These are phyloP conservation scores for Strobilomyces dryophilus DNA, from an alignment of 768 basidiomycete genomes.

Conservation along the genomic window DNA sequence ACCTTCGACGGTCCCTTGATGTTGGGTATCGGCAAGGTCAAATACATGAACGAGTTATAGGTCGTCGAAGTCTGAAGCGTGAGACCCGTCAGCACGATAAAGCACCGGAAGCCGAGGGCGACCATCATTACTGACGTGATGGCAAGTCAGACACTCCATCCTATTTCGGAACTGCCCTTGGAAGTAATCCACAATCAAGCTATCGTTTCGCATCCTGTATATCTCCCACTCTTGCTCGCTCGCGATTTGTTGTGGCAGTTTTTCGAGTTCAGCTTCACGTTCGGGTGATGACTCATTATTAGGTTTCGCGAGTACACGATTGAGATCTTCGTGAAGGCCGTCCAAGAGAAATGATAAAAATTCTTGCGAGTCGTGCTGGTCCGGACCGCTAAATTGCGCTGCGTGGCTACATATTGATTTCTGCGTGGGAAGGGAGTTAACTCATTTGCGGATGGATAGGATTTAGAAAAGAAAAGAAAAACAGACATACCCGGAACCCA, in stretches of 20 bases:
- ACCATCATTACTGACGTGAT: constrained; percentile 53
- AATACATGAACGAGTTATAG: constrained; percentile 94
- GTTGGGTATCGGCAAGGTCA: constrained; percentile 84
- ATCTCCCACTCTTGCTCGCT: constrained; percentile 91
- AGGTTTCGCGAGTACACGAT: constrained; percentile 75
- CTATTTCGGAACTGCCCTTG: constrained; percentile 95
- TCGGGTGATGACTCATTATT: constrained; percentile 61
- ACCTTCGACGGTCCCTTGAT: constrained; percentile 54
- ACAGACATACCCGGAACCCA: constrained; percentile 71
- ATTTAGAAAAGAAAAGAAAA: constrained; percentile 24
- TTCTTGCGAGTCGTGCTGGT: constrained; percentile 98
- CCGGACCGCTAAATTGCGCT: constrained; percentile 74
- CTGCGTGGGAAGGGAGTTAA: constrained; percentile 29
- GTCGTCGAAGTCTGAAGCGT: constrained; percentile 84
- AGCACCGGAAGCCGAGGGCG: neutral
- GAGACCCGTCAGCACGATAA: constrained; percentile 9
- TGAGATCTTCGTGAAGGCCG: constrained; percentile 86
- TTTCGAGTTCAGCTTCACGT: constrained; percentile 85
- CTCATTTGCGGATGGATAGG: constrained; percentile 7
- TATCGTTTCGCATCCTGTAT: constrained; percentile 88
- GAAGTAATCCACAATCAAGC: constrained; percentile 93
- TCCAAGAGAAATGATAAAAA: constrained; percentile 93
- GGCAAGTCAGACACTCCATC: constrained; percentile 85
- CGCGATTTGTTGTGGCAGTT: constrained; percentile 80
- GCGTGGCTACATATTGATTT: constrained; percentile 57